Conservation (phyloP, 768 basidiomycete genomes). For the Sarcodon aspratus region DNA sequence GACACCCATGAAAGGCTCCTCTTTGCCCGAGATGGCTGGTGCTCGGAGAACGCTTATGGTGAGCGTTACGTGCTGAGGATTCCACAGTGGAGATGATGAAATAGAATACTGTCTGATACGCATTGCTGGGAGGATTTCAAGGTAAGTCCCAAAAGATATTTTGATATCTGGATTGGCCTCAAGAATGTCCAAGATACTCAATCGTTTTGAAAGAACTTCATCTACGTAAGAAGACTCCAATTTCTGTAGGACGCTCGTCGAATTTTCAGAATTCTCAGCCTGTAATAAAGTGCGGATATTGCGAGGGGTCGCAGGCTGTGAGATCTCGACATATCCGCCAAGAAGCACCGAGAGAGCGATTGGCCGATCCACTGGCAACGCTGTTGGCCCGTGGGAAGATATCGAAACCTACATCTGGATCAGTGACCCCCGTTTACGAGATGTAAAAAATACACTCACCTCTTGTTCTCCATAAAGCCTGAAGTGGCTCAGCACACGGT, state of each 20-base stretch:
- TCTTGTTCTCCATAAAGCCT: conserved; percentile 26
- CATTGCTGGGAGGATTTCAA: conserved; percentile 33
- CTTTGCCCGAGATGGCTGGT: conserved; percentile 21
- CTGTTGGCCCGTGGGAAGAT: conserved; percentile 24
- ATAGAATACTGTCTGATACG: conserved; percentile 40
- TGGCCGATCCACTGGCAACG: conserved; percentile 26
- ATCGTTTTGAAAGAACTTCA: conserved; percentile 22
- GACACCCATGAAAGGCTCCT: conserved; percentile 29
- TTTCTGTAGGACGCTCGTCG: conserved; percentile 16
- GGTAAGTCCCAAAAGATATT: conserved; percentile 24
- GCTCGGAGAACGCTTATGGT: conserved; percentile 32
- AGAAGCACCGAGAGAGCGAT: conserved; percentile 26
- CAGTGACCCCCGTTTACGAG: neutral
- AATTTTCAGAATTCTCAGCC: conserved; percentile 12
- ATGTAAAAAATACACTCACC: conserved; percentile 10
- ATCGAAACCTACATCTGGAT: conserved; percentile 20
- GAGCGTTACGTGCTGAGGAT: conserved; percentile 28
- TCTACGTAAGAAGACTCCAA: conserved; percentile 21
- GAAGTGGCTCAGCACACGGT: conserved; percentile 25
- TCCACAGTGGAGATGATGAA: conserved; percentile 35
- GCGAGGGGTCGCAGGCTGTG: conserved; percentile 33
- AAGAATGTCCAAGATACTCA: conserved; percentile 31
- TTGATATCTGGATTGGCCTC: conserved; percentile 25
- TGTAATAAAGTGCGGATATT: conserved; percentile 24
- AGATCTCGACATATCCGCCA: conserved; percentile 34